Evolutionary conservation across 2,329 filamentous ascomycete genomes (phyloP), one percentile per base, ranked within the genome.

Genomic region (Fusarium sp.): DNA sequence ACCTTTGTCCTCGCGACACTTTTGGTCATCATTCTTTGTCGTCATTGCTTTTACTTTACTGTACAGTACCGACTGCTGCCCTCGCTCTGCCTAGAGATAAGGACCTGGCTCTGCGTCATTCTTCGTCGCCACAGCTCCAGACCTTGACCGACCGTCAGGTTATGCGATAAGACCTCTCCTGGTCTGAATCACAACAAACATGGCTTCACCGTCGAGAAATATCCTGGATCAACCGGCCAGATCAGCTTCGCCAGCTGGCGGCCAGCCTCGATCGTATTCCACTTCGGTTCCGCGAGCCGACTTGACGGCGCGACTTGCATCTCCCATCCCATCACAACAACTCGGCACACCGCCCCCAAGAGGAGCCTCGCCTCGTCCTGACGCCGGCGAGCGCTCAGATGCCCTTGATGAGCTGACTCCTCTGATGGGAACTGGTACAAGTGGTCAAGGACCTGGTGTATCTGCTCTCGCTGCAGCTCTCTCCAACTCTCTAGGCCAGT

Each of bases 381-480:
- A 78, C 56, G 68, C 68, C 46, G 51, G 55, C 58, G 64, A 68
- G 12, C 75, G 65, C 31, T 44, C 74, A n/a, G 70, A 76, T 40
- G 71, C 75, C 44, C 66, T 84, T 38, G 86, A 85, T 22, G 84
- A 81, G 62, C 82, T 90, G 66, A 88, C 91, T 42, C 92, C 93
- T 40, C 87, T 97, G 40, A 87, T 92, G 10, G 92, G 90, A 67
- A 88, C 88, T 62, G 90, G 86, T 72, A 88, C 90, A 24, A 92
- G 90, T 58, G 83, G 90, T 9, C 90, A 92, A 8, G 94, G 94
- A 1, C 95, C 94, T 8, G 94, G 94, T 27, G 90, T 95, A 57
- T 98, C 96, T 29, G 95, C 95, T 69, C 89, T 98, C 63, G 95
- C 96, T 38, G 93, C 94, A 29, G 96, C 94, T n/a, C 85, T 98